These are phyloP conservation scores for Saraca asoca DNA, from an alignment of 331 rosid species.

Conservation along the genomic window DNA sequence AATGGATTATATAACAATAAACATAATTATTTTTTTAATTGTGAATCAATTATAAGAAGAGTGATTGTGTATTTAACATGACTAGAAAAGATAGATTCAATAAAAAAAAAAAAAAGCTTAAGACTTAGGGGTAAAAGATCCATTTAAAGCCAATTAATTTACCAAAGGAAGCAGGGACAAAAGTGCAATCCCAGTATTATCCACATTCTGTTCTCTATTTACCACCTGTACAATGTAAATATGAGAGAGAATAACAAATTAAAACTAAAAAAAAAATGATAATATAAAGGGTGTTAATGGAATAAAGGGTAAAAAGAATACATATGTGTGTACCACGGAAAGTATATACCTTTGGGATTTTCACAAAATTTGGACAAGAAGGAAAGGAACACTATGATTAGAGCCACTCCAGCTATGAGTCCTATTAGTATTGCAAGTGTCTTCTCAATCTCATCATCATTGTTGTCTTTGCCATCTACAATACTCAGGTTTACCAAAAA, in stretches of 20 bases:
- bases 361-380: constrained; percentile 55
- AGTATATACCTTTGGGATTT: constrained; percentile 48
- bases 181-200: constrained; percentile 35
- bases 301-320: not conserved
- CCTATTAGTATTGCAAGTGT: constrained; percentile 84
- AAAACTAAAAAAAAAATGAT: no score
- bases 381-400: constrained; percentile 64
- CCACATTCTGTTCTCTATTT: constrained; percentile 49
- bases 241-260: constrained; percentile 2
- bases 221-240: constrained; percentile 48
- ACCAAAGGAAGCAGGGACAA: constrained; percentile 37
- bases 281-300: not conserved
- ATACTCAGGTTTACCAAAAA: constrained; percentile 25
- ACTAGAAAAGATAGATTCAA: constrained; percentile 30
- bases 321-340: not conserved
- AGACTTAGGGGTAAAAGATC: not conserved
- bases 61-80: no score
- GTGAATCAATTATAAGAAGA: no score
- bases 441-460: constrained; percentile 68
- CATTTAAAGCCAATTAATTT: constrained; percentile 37
- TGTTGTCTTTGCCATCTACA: constrained; percentile 28
- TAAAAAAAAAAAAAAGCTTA: constrained; percentile 19
- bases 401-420: constrained; percentile 73
- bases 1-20: no score
- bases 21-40: no score